Percentiles rank a stretch among this genome's conserved stretches.
Conservation (phyloP, 345 rosid genomes). For the Bretschneidera sinensis region DNA sequence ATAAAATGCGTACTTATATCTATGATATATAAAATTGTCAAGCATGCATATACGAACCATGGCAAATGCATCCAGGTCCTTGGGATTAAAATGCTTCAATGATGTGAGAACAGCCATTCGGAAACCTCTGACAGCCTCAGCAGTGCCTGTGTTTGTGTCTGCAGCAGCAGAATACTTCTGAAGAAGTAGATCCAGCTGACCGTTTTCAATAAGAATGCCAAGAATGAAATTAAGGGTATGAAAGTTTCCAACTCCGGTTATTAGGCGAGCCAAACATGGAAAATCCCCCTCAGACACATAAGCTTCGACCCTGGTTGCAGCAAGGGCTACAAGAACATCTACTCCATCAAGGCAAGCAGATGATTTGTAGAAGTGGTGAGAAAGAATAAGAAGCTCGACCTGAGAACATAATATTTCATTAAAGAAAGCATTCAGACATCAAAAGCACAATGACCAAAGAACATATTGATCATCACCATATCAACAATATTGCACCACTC, state of each 20-base stretch:
- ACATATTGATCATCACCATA: not conserved
- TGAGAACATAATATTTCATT: constrained; percentile 27
- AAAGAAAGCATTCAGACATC: constrained; percentile 1
- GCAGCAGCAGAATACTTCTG: constrained; percentile 92
- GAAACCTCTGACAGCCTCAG: constrained; percentile 90
- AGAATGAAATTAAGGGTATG: constrained; percentile 93
- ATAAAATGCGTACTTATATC: too few species aligned
- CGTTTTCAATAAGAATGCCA: constrained; percentile 91
- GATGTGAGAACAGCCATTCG: constrained; percentile 95
- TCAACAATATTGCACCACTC: not conserved
- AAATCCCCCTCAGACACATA: constrained; percentile 94
- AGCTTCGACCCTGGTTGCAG: constrained; percentile 93
- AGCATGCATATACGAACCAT: constrained; percentile 47
- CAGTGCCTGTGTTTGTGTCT: constrained; percentile 66
- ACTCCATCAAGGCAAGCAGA: constrained; percentile 99
- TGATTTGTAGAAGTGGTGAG: constrained; percentile 96
- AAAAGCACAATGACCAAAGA: constrained; percentile 1
- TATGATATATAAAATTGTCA: not conserved
- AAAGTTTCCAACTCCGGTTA: constrained; percentile 95
- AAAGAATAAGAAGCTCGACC: constrained; percentile 97
- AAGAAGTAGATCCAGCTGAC: constrained; percentile 92
- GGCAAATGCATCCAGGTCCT: constrained; percentile 87
- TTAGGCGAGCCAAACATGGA: constrained; percentile 87
- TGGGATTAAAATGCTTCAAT: constrained; percentile 84
- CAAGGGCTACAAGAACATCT: constrained; percentile 96